A percentile compares a stretch with the other conserved stretches of the same genome.
These are phyloP conservation scores for Xylaria sp. DNA, from an alignment of 2,329 filamentous ascomycete genomes.

Conservation along the genomic window DNA sequence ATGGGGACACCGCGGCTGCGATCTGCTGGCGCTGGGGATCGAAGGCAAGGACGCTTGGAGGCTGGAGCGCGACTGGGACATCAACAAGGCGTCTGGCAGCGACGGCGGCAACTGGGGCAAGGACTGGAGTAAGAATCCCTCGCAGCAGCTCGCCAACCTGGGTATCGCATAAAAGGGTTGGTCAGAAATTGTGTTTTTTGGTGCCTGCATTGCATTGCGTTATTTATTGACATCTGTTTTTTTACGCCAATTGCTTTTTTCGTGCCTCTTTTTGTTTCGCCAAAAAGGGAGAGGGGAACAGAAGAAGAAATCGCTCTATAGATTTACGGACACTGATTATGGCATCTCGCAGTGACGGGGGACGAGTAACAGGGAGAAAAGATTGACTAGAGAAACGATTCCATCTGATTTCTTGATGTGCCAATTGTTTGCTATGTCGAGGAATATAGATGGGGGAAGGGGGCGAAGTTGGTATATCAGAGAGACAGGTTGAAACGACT, in stretches of 20 bases:
- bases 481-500: conserved; percentile 18
- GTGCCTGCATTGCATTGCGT: neutral
- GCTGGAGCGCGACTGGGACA: conserved; percentile 54
- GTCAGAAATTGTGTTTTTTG: conserved; percentile 5
- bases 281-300: neutral
- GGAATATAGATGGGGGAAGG: conserved; percentile 8
- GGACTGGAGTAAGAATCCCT: conserved; percentile 46
- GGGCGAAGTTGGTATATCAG: neutral
- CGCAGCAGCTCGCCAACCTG: conserved; percentile 31
- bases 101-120: conserved; percentile 50
- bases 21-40: conserved; percentile 49
- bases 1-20: conserved; percentile 57
- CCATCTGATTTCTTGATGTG: conserved; percentile 9
- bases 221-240: neutral
- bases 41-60: conserved; percentile 52
- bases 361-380: conserved; percentile 23
- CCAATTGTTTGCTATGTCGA: conserved; percentile 22
- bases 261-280: neutral
- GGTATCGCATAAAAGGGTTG: conserved; percentile 34
- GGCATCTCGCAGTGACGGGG: conserved; percentile 32
- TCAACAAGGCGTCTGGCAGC: conserved; percentile 40
- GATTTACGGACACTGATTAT: conserved; percentile 26
- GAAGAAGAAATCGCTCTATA: conserved; percentile 5
- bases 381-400: conserved; percentile 21
- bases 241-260: conserved; percentile 3